A percentile compares a stretch with the other conserved stretches of the same genome.
These are phyloP conservation scores for Cutaneotrichosporon curvatum DNA, from an alignment of 1,284 basidiomycete species.

Conservation along the genomic window DNA sequence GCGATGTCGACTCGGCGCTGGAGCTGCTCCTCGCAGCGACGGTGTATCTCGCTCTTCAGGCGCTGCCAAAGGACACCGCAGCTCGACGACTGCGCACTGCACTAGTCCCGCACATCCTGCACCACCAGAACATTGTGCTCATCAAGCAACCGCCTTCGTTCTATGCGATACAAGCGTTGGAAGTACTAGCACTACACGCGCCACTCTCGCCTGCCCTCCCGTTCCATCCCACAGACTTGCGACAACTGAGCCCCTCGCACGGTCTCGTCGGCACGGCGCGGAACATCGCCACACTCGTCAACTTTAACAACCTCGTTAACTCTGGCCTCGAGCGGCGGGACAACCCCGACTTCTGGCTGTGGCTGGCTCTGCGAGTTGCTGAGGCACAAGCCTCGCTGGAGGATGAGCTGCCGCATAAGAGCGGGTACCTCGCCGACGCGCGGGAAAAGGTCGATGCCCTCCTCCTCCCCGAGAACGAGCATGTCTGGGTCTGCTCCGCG, in stretches of 20 bases:
- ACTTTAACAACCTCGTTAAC: constrained; percentile 19
- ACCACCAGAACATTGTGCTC: constrained; percentile 24
- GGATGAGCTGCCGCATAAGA: constrained; percentile 15
- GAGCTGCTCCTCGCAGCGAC: constrained; percentile 25
- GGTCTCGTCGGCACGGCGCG: constrained; percentile 19
- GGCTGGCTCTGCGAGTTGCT: constrained; percentile 16
- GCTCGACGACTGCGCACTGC: constrained; percentile 13
- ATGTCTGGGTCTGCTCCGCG: constrained; percentile 15
- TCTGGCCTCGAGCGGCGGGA: constrained; percentile 11
- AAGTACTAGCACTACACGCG: constrained; percentile 29
- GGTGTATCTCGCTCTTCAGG: constrained; percentile 27
- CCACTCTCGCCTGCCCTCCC: constrained; percentile 35
- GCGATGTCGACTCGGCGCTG: constrained; percentile 6
- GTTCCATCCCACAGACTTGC: constrained; percentile 24
- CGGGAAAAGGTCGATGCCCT: background rate
- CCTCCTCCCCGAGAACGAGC: constrained; percentile 26
- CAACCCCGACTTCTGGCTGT: constrained; percentile 31
- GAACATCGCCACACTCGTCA: constrained; percentile 18
- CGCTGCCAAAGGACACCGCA: constrained; percentile 19
- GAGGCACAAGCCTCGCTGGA: constrained; percentile 17
- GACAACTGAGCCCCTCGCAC: constrained; percentile 25
- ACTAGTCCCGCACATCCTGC: constrained; percentile 12
- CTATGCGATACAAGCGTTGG: constrained; percentile 31
- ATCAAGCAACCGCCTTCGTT: constrained; percentile 27
- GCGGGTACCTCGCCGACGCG: constrained; percentile 16